These are phyloP conservation scores for Neoboletus brunneissimus DNA, from an alignment of 768 basidiomycete genomes.

Conservation along the genomic window DNA sequence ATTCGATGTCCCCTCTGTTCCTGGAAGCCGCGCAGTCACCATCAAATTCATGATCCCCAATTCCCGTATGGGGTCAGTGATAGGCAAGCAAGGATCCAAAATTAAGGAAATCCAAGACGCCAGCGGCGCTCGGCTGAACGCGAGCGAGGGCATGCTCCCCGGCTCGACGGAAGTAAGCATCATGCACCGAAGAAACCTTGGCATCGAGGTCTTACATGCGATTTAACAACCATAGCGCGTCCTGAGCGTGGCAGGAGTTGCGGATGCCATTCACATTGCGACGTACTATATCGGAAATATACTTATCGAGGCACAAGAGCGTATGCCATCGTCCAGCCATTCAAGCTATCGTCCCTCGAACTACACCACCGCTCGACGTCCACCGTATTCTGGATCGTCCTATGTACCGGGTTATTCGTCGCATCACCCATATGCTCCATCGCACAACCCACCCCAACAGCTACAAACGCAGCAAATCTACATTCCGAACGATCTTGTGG, in stretches of 20 bases:
- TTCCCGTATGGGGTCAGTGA: constrained; percentile 98
- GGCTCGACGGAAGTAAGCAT: constrained; percentile 92
- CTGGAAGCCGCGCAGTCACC: constrained; percentile 96
- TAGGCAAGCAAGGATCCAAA: constrained; percentile 95
- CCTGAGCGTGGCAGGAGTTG: constrained; percentile 95
- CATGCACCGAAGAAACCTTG: not conserved
- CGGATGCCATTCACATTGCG: constrained; percentile 98
- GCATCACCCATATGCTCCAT: constrained; percentile 43
- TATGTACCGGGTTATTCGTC: constrained; percentile 66
- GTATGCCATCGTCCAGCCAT: constrained; percentile 64
- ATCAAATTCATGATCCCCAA: constrained; percentile 99
- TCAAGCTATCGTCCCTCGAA: constrained; percentile 64
- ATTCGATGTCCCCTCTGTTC: constrained; percentile 95
- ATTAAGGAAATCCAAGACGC: constrained; percentile 99
- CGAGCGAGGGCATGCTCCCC: constrained; percentile 96
- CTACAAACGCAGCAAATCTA: constrained; percentile 97
- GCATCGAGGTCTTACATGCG: constrained; percentile 7
- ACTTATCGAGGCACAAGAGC: constrained; percentile 88
- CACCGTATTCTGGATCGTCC: constrained; percentile 52
- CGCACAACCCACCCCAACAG: constrained; percentile 65
- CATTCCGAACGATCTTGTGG: constrained; percentile 96
- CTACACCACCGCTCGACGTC: constrained; percentile 43
- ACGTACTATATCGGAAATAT: constrained; percentile 99
- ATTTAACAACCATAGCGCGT: constrained; percentile 65
- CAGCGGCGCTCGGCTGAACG: constrained; percentile 92